Evolutionary conservation across 192 early-diverging fungal genomes (phyloP).

Genomic region (Podila minutissima): DNA sequence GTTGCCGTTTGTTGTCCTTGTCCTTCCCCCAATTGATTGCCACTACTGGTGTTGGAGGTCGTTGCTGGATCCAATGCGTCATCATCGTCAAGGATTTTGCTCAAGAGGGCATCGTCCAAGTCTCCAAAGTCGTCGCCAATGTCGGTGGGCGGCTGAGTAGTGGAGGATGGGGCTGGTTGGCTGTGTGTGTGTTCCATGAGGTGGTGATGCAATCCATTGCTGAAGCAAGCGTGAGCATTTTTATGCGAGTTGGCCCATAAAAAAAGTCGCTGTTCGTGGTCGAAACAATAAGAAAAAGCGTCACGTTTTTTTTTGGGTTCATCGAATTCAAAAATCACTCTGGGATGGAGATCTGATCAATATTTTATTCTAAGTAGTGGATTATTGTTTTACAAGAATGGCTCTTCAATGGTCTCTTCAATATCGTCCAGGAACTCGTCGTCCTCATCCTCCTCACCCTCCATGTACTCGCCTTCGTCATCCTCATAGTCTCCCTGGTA

Average conservation of each 20-base stretch:
- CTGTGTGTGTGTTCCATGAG: background rate
- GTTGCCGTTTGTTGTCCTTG: background rate
- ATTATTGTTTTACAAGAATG: slow-evolving; percentile 17
- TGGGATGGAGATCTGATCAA: too few relatives aligned
- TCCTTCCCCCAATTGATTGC: background rate
- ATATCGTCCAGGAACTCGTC: slow-evolving; percentile 46
- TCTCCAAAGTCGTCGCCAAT: background rate
- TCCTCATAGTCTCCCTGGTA: slow-evolving; percentile 10
- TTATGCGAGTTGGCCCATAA: background rate
- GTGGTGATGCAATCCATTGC: slow-evolving; percentile 2
- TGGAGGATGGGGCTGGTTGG: background rate
- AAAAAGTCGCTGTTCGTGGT: background rate
- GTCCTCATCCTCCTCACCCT: slow-evolving; percentile 23
- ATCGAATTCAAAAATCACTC: too few relatives aligned
- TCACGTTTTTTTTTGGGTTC: too few relatives aligned
- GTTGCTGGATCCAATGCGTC: background rate
- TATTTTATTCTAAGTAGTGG: too few relatives aligned
- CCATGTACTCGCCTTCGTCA: slow-evolving; percentile 13
- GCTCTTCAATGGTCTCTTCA: slow-evolving; percentile 31
- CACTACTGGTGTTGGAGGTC: background rate
- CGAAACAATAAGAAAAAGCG: background rate
- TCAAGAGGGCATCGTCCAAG: background rate
- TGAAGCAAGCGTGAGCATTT: background rate
- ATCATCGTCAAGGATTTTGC: background rate
- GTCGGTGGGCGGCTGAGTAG: background rate